Evolutionary conservation across 352 stramenopile genomes (phyloP).

Genomic region (Thalassiosira oceanica): DNA sequence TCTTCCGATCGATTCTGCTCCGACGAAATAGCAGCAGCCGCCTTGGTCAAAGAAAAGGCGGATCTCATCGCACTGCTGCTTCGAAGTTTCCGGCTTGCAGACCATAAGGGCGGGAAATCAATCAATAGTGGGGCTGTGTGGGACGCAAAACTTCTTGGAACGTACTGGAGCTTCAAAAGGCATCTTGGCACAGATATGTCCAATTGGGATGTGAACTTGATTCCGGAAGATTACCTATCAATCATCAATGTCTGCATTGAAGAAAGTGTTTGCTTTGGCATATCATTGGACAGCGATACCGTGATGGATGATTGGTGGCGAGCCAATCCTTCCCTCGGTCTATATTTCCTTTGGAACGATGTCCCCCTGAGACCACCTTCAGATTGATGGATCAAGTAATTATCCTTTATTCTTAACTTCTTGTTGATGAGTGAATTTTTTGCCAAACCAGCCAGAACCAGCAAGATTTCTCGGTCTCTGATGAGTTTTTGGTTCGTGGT

Average conservation of each 20-base stretch:
- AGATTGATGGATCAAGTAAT: too few species aligned
- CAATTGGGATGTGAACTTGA: constrained; percentile 25
- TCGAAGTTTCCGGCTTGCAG: constrained; percentile 46
- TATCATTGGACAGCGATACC: too few species aligned
- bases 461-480: too few species aligned
- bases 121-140: constrained; percentile 41
- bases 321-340: not conserved
- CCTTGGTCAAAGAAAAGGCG: constrained; percentile 59
- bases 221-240: constrained; percentile 29
- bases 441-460: too few species aligned
- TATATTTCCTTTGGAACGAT: constrained; percentile 24
- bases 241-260: constrained; percentile 5
- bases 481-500: too few species aligned
- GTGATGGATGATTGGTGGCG: not conserved
- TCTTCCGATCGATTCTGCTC: constrained; percentile 53
- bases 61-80: constrained; percentile 57
- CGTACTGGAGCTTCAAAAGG: constrained; percentile 27
- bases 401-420: too few species aligned
- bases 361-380: constrained; percentile 11
- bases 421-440: too few species aligned
- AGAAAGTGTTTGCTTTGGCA: constrained; percentile 2
- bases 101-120: constrained; percentile 13
- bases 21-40: constrained; percentile 54
- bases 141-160: constrained; percentile 40
- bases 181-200: constrained; percentile 7